Evolutionary conservation across 2,329 filamentous ascomycete species (phyloP), one percentile per base, ranked within the genome.

Genomic region (Fusarium caatingaense): DNA sequence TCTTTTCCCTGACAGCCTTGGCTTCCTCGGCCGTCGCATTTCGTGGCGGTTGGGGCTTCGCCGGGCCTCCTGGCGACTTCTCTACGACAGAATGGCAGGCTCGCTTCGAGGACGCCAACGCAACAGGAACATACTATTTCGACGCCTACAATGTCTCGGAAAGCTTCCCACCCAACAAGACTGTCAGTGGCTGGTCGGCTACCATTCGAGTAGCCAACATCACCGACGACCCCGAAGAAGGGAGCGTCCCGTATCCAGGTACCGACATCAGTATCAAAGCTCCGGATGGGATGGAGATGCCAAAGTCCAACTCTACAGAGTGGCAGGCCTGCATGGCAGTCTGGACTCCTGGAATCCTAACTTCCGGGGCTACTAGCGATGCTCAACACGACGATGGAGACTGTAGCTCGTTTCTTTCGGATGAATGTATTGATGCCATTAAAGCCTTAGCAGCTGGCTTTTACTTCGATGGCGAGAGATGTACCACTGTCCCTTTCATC

Each of bases 171-270:
- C 62, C 63, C 7, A 61, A 56, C 12, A 37, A 66, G 23, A 55
- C 44, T 15, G 37, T 66, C 23, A 32, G 32, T 34, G 56, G 48
- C 21, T 61, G 62, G 56, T 37, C 32, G 18, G 56, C 63, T 20
- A 61, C 61, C 12, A 66, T 66, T 32, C 55, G 37, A 13, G 63
- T 66, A 34, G 62, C 62, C n/a, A 66, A 66, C 15, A 50, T 66
- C 18, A 56, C 62, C 8, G 44, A 56, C 8, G 63, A 66, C n/a
- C 47, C 62, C n/a, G 62, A 49, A n/a, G 48, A 41, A 16, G 37
- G 21, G 6, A 46, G 53, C 21, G n/a, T 34, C 16, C 44, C 62
- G 20, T 61, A 61, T 28, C 62, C 44, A 18, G 62, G 62, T 18
- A 55, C 41, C 6, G 62, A 61, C 28, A 55, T 61, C 23, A 42